phyloP scores from a whole-genome alignment of 129 eudicot genomes.

The Saposhnikovia divaricata region DNA sequence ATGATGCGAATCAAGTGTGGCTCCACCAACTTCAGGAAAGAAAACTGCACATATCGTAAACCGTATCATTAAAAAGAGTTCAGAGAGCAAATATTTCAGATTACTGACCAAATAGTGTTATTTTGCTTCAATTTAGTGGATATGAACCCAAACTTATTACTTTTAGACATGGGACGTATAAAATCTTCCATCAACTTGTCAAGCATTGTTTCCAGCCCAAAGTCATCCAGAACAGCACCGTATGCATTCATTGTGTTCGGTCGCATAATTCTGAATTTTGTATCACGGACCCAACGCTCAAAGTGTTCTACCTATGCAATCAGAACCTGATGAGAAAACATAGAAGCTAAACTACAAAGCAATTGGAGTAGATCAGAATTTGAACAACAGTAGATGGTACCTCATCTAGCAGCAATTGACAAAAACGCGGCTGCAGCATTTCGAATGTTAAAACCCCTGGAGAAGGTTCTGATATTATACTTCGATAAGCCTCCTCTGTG shows the following conservation, averaged over 20 bases:
- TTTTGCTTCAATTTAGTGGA: not conserved
- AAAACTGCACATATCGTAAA: constrained; percentile 57
- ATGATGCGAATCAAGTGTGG: constrained; percentile 82
- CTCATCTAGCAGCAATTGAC: constrained; percentile 77
- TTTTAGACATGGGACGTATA: constrained; percentile 67
- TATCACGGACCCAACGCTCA: constrained; percentile 72
- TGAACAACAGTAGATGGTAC: constrained; percentile 28
- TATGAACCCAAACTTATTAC: constrained; percentile 28
- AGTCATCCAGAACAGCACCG: constrained; percentile 93
- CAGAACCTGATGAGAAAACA: constrained; percentile 42
- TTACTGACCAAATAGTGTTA: not conserved
- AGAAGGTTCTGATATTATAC: constrained; percentile 72
- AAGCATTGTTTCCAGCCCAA: constrained; percentile 87
- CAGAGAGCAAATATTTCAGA: constrained; percentile 8
- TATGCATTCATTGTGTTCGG: constrained; percentile 84
- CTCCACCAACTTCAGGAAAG: constrained; percentile 89
- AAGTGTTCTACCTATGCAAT: constrained; percentile 77
- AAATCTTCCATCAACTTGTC: constrained; percentile 75
- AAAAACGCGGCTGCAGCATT: constrained; percentile 85
- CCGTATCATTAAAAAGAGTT: constrained; percentile 9
- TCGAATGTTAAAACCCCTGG: constrained; percentile 74
- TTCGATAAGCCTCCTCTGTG: constrained; percentile 58
- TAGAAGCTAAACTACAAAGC: constrained; percentile 35
- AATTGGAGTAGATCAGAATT: constrained; percentile 19
- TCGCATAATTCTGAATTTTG: constrained; percentile 75